A percentile compares a stretch with the other conserved stretches of the same genome.
phyloP scores from a whole-genome alignment of 2,329 filamentous ascomycete genomes.

The Penicillium polonicum region DNA sequence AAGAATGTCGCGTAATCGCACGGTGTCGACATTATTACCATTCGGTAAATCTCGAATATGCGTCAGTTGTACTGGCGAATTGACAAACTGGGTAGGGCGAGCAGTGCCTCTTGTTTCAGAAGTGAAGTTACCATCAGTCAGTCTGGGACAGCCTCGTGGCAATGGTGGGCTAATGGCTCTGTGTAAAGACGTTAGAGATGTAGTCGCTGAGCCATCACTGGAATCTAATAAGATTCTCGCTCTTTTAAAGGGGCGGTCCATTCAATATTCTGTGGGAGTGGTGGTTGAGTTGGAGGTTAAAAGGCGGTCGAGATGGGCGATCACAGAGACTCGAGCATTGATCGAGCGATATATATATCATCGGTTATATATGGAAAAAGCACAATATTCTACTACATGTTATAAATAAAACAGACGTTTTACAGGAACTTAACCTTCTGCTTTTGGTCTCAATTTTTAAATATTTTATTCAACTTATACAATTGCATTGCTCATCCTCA shows the following conservation, averaged over 20 bases:
- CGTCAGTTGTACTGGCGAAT: conserved; percentile 71
- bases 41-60: conserved; percentile 63
- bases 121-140: not conserved
- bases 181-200: not conserved
- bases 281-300: not conserved
- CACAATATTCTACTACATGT: not conserved
- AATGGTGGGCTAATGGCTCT: conserved; percentile 6
- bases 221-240: not conserved
- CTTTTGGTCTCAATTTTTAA: not conserved
- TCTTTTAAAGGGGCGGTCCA: conserved; percentile 7
- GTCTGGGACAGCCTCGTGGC: not conserved
- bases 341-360: not conserved
- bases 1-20: conserved; percentile 66
- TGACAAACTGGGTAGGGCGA: not conserved
- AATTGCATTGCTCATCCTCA: not conserved
- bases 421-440: not conserved
- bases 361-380: not conserved
- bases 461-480: not conserved
- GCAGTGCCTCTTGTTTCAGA: not conserved
- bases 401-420: not conserved
- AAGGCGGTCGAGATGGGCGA: conserved; percentile 6
- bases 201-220: not conserved
- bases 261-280: not conserved
- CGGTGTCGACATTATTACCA: conserved; percentile 62
- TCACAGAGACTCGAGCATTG: not conserved